Evolutionary conservation across 176 grass and related monocot species (phyloP), one percentile per base, ranked within the genome.

Genomic region (Dendrocalamus sinicus): DNA sequence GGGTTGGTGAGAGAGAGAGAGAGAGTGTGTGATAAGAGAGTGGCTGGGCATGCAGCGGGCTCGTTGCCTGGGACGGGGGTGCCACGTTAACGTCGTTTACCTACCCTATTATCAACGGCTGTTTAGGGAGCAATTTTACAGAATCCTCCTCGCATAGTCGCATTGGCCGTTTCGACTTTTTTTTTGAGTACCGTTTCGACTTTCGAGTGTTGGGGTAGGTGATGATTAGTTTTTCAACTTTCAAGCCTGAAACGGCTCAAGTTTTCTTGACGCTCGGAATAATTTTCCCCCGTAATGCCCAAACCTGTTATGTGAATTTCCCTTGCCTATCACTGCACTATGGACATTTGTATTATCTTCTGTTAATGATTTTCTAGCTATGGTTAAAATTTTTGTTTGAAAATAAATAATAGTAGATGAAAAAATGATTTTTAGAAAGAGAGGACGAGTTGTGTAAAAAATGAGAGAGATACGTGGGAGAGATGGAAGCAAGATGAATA

Each of bases 71-170:
- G 32, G 50, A 55, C 44, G 10, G 39, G 39, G 17, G 54, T 4
- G 71, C 68, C 79, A 80, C 58, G 66, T 90, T 79, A 37, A 73
- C 79, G 47, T 84, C 89, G 70, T 91, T 88, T 85, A 88, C 85
- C 81, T 40, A 91, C 76, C 85, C 41, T 52, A 89, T 14, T 70
- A 83, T 16, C 73, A 9, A 9, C 6, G 8, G 14, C 46, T 7
- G 67, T 30, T 40, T n/a, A 46, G 57, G 59, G 15, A 14, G 48
- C 9, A 8, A 23, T n/a, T 76, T 80, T 70, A 43, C 70, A n/a
- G 48, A 45, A 48, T 40, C 43, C 22, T 9, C 40, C 22, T 66
- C n/a, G 19, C 30, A 37, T 47, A 26, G 55, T 66, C n/a, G 19
- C 30, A 37, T 47, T 40, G 55, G 55, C 12, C 14, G 12, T 22